phyloP scores from a whole-genome alignment of 768 basidiomycete genomes.

The Antrodiella citrinella region DNA sequence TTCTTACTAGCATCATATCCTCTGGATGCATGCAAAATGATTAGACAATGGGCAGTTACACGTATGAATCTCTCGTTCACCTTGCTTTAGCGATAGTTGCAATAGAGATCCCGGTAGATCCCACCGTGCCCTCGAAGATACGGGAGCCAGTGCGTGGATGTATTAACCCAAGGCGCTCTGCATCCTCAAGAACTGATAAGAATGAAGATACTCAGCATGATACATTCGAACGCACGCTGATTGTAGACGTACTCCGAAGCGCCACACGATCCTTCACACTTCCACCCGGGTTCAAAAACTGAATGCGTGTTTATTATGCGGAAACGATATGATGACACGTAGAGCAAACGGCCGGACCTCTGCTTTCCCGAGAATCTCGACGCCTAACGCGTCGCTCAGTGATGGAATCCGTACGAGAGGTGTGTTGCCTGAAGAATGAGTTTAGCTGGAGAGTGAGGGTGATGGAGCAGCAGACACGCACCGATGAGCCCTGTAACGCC shows the following conservation, averaged over 20 bases:
- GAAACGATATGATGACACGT: neutral
- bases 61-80: constrained; percentile 34
- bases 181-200: constrained; percentile 82
- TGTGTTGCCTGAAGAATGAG: constrained; percentile 65
- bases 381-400: constrained; percentile 81
- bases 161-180: constrained; percentile 75
- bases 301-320: constrained; percentile 1
- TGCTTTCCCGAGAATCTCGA: constrained; percentile 93
- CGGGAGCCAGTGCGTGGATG: constrained; percentile 83
- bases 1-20: constrained; percentile 80
- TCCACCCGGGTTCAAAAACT: constrained; percentile 97
- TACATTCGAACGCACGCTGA: neutral
- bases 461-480: constrained; percentile 23
- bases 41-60: neutral
- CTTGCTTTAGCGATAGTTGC: constrained; percentile 87
- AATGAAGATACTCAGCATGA: neutral
- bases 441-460: neutral
- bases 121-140: constrained; percentile 96
- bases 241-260: constrained; percentile 55
- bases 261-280: constrained; percentile 99
- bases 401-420: constrained; percentile 89
- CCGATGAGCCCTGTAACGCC: constrained; percentile 86
- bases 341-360: constrained; percentile 45
- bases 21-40: constrained; percentile 30
- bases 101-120: constrained; percentile 92